These are phyloP conservation scores for Craspedostauros australis DNA, from an alignment of 108 stramenopile species.

Conservation along the genomic window DNA sequence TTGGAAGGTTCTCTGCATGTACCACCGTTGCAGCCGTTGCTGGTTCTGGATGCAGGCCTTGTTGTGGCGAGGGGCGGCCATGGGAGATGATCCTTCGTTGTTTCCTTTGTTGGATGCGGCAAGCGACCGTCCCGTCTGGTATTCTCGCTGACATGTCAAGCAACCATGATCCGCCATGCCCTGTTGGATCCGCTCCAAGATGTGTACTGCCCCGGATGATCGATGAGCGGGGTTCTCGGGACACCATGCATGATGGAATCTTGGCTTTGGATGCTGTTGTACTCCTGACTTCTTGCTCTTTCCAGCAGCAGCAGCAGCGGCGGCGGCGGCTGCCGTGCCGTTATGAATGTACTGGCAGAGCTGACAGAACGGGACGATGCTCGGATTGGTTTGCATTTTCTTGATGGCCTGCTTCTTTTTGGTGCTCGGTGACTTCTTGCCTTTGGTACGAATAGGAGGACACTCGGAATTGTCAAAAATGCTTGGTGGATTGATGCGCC, in stretches of 20 bases:
- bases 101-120: neutral
- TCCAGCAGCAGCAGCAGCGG: too few species aligned
- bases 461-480: too few species aligned
- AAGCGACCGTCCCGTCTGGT: slow-evolving; percentile 13
- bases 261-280: neutral
- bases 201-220: slow-evolving; percentile 19
- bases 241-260: slow-evolving; percentile 44
- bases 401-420: neutral
- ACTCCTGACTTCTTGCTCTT: too few species aligned
- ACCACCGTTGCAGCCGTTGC: slow-evolving; percentile 3
- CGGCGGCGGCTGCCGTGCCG: too few species aligned
- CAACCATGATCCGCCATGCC: slow-evolving; percentile 15
- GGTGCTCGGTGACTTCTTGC: neutral
- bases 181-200: slow-evolving; percentile 24
- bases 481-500: too few species aligned
- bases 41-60: slow-evolving; percentile 7
- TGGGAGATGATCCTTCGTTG: neutral
- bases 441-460: neutral
- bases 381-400: neutral
- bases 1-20: too few species aligned
- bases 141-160: slow-evolving; percentile 21
- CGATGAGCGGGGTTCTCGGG: slow-evolving; percentile 15
- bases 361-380: slow-evolving; percentile 21
- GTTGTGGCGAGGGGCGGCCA: neutral
- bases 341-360: slow-evolving; percentile 20